Conservation (phyloP, 148 eudicot genomes). For the Rhododendron vialii region DNA sequence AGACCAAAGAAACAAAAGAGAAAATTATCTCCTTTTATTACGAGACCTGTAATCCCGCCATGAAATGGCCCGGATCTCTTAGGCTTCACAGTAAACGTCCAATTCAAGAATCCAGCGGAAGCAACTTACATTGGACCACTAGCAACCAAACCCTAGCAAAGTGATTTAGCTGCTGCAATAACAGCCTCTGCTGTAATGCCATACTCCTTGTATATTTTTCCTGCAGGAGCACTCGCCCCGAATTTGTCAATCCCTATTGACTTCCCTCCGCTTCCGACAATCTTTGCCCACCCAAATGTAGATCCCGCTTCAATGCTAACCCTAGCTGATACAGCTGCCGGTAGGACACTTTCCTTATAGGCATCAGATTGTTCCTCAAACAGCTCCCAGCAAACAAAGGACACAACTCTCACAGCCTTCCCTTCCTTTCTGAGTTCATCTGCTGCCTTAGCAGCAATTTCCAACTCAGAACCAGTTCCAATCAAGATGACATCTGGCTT, state of each 20-base stretch:
- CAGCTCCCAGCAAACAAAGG: conserved; percentile 91
- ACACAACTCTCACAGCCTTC: conserved; percentile 86
- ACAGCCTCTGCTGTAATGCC: conserved; percentile 88
- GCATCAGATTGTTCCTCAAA: conserved; percentile 72
- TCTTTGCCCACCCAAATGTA: conserved; percentile 83
- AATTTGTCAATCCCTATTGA: conserved; percentile 86
- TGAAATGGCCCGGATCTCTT: conserved; percentile 11
- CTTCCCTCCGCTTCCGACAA: conserved; percentile 68
- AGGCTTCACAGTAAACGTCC: background rate
- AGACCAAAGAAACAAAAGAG: conserved; percentile 17
- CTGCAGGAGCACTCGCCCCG: conserved; percentile 98
- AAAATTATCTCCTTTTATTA: conserved; percentile 22
- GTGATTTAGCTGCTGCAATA: conserved; percentile 74
- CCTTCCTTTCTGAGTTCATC: conserved; percentile 95
- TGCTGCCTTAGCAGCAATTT: conserved; percentile 78
- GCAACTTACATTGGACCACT: background rate
- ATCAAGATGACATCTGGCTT: conserved; percentile 89
- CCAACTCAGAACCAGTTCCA: conserved; percentile 92
- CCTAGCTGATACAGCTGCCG: conserved; percentile 66
- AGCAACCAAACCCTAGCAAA: conserved; percentile 34
- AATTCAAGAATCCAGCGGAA: conserved; percentile 11
- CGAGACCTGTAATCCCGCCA: conserved; percentile 9
- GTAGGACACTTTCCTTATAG: conserved; percentile 87
- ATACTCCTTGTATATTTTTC: conserved; percentile 84
- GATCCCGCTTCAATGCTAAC: conserved; percentile 98